Base-by-base conservation (phyloP, 176 grass and related monocot genomes). In the Alopecurus myosuroides region DNA sequence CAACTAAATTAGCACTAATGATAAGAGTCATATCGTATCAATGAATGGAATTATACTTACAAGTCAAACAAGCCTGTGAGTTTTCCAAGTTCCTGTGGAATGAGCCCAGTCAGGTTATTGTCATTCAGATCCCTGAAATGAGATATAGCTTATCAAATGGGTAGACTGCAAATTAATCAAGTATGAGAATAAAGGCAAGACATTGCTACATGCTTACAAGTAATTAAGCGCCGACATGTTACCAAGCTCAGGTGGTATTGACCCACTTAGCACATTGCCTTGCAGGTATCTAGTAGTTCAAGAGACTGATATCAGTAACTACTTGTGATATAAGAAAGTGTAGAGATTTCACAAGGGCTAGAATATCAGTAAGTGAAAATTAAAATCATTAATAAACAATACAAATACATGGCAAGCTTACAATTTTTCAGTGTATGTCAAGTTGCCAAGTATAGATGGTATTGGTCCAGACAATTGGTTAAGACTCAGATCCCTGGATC, bases 371-470 rank as follows among this genome's bases (percentile, higher is more conserved):
- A 11, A 35, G 14, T 74, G 26, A 9, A 63, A 70, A 57, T 11
- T 80, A 77, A 69, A 36, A 70, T 18, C 60, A 62, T 51, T 51
- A 51, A 70, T 68, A n/a, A 61, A 81, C 36, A 50, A 11, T 40
- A 82, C 35, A 70, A 14, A 77, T 76, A 28, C 14, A 77, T 45
- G 76, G 51, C 49, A 80, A 37, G 35, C 90, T 94, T 97, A 99
- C 97, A 99, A 60, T 66, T 99, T 99, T 80, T 99, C 97, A 10
- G 97, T 97, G 90, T 97, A 99, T 57, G 97, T 94, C 87, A 99
- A 89, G 72, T 99, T 99, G 66, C 97, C 97, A 76, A 99, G 77
- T 84, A 99, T 97, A 0, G 90, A 89, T 79, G 97, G 97, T 79
- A 99, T 88, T 15, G 92, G 64, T 29, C 97, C 97, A 74, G 88